Conservation (phyloP, 2,329 filamentous ascomycete species). For the Neodidymelliopsis sp. region DNA sequence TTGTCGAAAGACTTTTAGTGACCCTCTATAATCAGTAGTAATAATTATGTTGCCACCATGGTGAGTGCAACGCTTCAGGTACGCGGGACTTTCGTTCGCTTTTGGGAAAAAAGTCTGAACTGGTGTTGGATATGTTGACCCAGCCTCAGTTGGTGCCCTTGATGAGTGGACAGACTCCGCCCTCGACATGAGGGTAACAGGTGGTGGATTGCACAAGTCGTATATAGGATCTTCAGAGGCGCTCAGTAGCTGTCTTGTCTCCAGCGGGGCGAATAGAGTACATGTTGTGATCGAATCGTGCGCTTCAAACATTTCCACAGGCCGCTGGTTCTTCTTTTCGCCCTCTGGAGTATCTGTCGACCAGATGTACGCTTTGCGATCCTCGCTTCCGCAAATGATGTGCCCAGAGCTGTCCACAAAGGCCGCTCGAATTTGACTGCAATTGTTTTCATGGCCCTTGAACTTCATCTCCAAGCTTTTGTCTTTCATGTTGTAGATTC, state of each 20-base stretch:
- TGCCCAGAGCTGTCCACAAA: conserved; percentile 89
- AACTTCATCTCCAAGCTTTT: conserved; percentile 89
- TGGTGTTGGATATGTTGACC: conserved; percentile 42
- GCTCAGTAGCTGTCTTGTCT: conserved; percentile 78
- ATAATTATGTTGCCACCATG: conserved; percentile 87
- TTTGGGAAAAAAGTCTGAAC: conserved; percentile 47
- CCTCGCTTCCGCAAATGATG: conserved; percentile 92
- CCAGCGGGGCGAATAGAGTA: conserved; percentile 83
- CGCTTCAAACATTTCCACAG: conserved; percentile 89
- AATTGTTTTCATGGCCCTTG: conserved; percentile 87
- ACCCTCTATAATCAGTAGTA: conserved; percentile 85
- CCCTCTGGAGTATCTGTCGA: conserved; percentile 66
- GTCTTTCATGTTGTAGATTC: conserved; percentile 87
- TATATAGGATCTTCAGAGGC: conserved; percentile 91
- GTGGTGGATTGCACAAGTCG: conserved; percentile 93
- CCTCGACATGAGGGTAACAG: conserved; percentile 79
- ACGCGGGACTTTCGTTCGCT: conserved; percentile 74
- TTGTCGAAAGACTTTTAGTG: conserved; percentile 93
- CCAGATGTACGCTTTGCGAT: conserved; percentile 91
- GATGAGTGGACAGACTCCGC: conserved; percentile 67
- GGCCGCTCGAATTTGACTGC: conserved; percentile 86
- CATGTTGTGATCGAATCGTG: conserved; percentile 88
- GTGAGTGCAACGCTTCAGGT: conserved; percentile 78
- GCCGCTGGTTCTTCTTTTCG: conserved; percentile 78
- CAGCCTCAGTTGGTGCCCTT: conserved; percentile 55